Percentiles rank a stretch among this genome's conserved stretches.
These are phyloP conservation scores for Mucor racemosus DNA, from an alignment of 371 early-diverging fungal species.

Conservation along the genomic window DNA sequence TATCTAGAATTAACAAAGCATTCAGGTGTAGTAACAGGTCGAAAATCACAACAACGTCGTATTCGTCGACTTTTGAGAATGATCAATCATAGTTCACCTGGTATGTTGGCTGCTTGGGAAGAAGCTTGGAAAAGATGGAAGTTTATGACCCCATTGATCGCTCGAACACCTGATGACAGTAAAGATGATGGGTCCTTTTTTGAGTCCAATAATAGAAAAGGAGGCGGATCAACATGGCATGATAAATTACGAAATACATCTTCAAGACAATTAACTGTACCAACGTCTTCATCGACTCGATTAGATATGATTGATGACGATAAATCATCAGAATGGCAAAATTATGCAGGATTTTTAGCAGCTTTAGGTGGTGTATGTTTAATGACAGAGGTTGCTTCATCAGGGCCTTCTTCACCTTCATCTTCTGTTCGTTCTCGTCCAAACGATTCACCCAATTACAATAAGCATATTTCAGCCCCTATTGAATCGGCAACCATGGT, in stretches of 20 bases:
- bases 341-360: conserved; percentile 71
- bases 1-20: conserved; percentile 67
- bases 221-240: conserved; percentile 22
- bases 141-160: conserved; percentile 45
- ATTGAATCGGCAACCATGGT: conserved; percentile 56
- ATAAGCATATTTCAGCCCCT: conserved; percentile 18
- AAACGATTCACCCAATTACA: background rate
- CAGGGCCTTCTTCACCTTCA: background rate
- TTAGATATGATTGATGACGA: conserved; percentile 31
- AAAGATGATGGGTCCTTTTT: background rate
- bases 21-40: conserved; percentile 58
- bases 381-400: conserved; percentile 21
- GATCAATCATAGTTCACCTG: conserved; percentile 67
- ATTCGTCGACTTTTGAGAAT: conserved; percentile 70
- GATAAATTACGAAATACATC: conserved; percentile 28
- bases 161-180: conserved; percentile 38
- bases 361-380: conserved; percentile 69
- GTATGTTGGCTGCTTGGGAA: conserved; percentile 84
- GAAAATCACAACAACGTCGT: conserved; percentile 75
- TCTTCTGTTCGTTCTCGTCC: background rate
- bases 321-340: conserved; percentile 60
- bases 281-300: conserved; percentile 1
- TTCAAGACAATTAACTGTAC: background rate
- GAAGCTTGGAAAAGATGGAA: conserved; percentile 83
- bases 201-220: conserved; percentile 2